phyloP scores from a whole-genome alignment of 495 filamentous ascomycete genomes.

The Tuber aestivum region DNA sequence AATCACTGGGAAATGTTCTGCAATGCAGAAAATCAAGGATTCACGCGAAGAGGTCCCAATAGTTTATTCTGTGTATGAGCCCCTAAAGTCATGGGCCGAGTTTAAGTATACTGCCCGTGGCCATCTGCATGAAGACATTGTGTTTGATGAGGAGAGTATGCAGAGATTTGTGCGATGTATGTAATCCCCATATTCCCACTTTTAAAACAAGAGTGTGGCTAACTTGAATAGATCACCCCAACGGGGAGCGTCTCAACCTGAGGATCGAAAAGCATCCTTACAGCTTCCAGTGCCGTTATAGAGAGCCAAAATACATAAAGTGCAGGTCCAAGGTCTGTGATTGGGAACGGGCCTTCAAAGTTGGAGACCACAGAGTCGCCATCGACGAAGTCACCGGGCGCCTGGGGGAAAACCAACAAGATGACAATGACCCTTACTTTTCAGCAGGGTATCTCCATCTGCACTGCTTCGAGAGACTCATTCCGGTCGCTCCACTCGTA shows the following conservation, averaged over 20 bases:
- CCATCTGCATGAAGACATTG: conserved; percentile 16
- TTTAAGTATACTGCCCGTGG: conserved; percentile 23
- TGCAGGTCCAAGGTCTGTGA: conserved; percentile 27
- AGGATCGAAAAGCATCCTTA: conserved; percentile 38
- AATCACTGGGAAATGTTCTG: background rate
- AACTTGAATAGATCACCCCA: conserved; percentile 29
- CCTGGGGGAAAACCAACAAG: conserved; percentile 11
- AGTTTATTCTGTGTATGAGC: conserved; percentile 20
- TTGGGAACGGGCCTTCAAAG: conserved; percentile 11
- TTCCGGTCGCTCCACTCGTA: conserved; percentile 25
- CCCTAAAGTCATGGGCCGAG: conserved; percentile 15
- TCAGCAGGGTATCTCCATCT: conserved; percentile 33
- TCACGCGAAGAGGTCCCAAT: background rate
- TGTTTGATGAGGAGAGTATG: conserved; percentile 8
- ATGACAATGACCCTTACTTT: conserved; percentile 36
- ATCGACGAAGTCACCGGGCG: conserved; percentile 36
- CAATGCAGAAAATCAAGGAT: conserved; percentile 1
- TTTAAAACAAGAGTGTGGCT: background rate
- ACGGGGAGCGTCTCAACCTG: conserved; percentile 27
- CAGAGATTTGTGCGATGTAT: conserved; percentile 23
- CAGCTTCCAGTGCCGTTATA: conserved; percentile 24
- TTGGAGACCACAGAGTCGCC: conserved; percentile 30
- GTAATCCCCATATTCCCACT: background rate
- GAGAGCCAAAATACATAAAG: conserved; percentile 15
- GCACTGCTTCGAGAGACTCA: conserved; percentile 33